Evolutionary conservation across 129 eudicot species (phyloP), one percentile per base, ranked within the genome.

Genomic region (Tagetes patula): DNA sequence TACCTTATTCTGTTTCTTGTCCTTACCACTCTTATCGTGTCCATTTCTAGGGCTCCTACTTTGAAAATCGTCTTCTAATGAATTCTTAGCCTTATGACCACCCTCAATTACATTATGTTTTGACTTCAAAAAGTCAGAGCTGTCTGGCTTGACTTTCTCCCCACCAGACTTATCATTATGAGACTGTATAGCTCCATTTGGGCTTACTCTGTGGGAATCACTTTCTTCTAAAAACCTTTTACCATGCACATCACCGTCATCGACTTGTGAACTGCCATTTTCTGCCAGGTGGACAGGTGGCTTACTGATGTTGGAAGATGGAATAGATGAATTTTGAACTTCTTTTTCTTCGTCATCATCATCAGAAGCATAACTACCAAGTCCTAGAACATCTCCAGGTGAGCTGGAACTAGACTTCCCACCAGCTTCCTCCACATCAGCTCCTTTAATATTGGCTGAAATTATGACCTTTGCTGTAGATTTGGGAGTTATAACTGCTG

Each of bases 281-380:
- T 75, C 85, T 54, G 68, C 33, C 63, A 79, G 76, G 49, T 71
- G 84, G 64, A 64, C 83, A 70, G 68, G 48, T 32, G 54, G 71
- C 33, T 67, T 70, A 56, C 67, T 73, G 48, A 73, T 70, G 67
- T 67, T 82, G 67, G 79, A 64, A 64, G 78, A 70, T 40, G 80
- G 82, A 69, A 67, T 66, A 40, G 72, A 75, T 12, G 65, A 46
- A 70, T 79, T 77, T 77, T 78, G 82, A 42, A 69, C 71, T 58
- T 86, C 88, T 43, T 81, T 78, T 46, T 83, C 96, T 8, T 67
- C 74, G 43, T 76, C 79, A 12, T 91, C 98, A 14, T 87, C 98
- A 77, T 94, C 99, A 59, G 99, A 94, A 59, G 89, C 96, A 80
- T 94, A 94, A 75, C 71, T 94, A 78, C 81, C 97, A 69, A 88